Conservation (phyloP, 352 stramenopile genomes). For the Globisporangium splendens region DNA sequence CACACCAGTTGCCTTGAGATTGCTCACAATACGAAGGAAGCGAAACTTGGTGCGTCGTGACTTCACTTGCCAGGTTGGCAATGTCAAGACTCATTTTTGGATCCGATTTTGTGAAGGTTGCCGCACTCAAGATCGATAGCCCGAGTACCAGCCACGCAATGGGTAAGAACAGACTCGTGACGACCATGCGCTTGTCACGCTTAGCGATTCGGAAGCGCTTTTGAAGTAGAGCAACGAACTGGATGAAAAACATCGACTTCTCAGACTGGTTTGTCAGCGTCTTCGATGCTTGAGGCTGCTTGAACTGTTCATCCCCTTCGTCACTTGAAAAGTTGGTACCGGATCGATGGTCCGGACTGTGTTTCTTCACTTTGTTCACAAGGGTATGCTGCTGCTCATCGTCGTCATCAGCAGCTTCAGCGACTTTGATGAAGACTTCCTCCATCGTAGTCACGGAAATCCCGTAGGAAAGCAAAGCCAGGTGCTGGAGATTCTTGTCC, state of each 20-base stretch:
- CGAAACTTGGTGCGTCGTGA: constrained; percentile 7
- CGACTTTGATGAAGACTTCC: constrained; percentile 90
- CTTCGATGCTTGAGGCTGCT: neutral
- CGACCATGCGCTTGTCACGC: constrained; percentile 84
- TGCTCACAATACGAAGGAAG: constrained; percentile 12
- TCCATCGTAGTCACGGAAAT: constrained; percentile 91
- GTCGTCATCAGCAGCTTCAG: constrained; percentile 43
- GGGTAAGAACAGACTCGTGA: constrained; percentile 55
- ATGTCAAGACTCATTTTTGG: constrained; percentile 19
- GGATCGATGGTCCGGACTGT: constrained; percentile 3
- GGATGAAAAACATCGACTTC: constrained; percentile 52
- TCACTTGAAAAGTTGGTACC: constrained; percentile 20
- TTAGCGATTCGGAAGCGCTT: constrained; percentile 88
- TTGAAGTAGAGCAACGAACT: constrained; percentile 76
- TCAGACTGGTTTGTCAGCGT: neutral
- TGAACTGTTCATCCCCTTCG: constrained; percentile 24
- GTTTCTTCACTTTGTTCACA: constrained; percentile 11
- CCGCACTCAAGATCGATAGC: constrained; percentile 37
- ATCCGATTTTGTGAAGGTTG: constrained; percentile 23
- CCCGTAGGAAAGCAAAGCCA: constrained; percentile 61
- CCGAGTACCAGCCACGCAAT: constrained; percentile 79
- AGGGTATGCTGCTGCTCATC: constrained; percentile 49
- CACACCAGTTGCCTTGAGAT: constrained; percentile 8
- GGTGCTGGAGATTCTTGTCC: constrained; percentile 29
- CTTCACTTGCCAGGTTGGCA: constrained; percentile 5